phyloP scores from a whole-genome alignment of 1,284 basidiomycete species.

The Agroathelia rolfsii region DNA sequence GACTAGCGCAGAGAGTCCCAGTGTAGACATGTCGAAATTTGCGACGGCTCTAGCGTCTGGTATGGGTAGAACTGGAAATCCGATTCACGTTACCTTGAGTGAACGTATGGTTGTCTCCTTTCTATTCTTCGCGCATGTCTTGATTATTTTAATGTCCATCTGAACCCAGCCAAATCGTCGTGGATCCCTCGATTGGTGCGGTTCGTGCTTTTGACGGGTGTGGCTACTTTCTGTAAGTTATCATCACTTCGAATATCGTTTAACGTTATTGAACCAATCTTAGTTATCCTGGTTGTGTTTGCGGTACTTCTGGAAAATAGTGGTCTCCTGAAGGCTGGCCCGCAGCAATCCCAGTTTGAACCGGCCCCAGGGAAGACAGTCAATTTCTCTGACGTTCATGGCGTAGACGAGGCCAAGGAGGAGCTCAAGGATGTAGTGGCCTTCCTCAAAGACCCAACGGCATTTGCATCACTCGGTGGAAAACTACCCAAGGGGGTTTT shows the following conservation, averaged over 20 bases:
- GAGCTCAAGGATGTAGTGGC: slow-evolving; percentile 90
- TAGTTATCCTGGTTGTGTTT: slow-evolving; percentile 74
- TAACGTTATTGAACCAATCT: slow-evolving; percentile 2
- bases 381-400: slow-evolving; percentile 89
- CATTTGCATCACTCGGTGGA: slow-evolving; percentile 83
- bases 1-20: slow-evolving; percentile 15
- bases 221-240: slow-evolving; percentile 43
- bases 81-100: slow-evolving; percentile 70
- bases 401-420: slow-evolving; percentile 90
- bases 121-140: slow-evolving; percentile 3
- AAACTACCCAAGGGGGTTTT: slow-evolving; percentile 88
- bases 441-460: slow-evolving; percentile 84
- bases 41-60: slow-evolving; percentile 30
- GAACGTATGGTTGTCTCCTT: slow-evolving; percentile 46
- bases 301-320: slow-evolving; percentile 88
- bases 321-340: slow-evolving; percentile 82
- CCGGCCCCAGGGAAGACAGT: slow-evolving; percentile 69
- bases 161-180: slow-evolving; percentile 48
- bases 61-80: slow-evolving; percentile 37
- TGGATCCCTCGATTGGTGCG: slow-evolving; percentile 54
- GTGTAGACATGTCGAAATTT: slow-evolving; percentile 31
- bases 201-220: slow-evolving; percentile 42
- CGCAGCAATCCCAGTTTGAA: slow-evolving; percentile 67
- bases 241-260: not conserved
- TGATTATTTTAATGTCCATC: slow-evolving; percentile 1